Evolutionary conservation across 306 rosid species (phyloP).

Genomic region (Chamaecrista fasciculata): DNA sequence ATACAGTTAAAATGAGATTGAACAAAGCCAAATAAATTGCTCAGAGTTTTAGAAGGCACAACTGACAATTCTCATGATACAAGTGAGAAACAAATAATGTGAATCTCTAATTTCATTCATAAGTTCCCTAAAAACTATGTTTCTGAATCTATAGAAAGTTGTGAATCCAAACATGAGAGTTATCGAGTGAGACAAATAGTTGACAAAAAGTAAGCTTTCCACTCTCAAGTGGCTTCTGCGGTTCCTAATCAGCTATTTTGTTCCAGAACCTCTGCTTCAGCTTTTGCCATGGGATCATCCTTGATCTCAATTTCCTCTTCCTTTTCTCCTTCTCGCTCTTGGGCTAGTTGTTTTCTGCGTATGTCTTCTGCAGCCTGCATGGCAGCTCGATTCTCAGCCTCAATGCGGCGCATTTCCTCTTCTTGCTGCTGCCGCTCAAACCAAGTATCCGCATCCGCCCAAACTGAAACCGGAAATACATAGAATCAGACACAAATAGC

Average conservation of each 20-base stretch:
- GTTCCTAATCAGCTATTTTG: slow-evolving; percentile 26
- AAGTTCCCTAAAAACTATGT: neutral
- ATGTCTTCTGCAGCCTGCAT: slow-evolving; percentile 90
- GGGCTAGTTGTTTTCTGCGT: slow-evolving; percentile 67
- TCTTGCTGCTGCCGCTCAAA: slow-evolving; percentile 97
- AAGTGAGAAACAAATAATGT: neutral
- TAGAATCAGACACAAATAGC: neutral
- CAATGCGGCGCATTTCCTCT: slow-evolving; percentile 84
- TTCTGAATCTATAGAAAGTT: slow-evolving; percentile 10
- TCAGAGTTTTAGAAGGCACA: neutral
- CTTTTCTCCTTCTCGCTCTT: slow-evolving; percentile 82
- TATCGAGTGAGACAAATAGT: neutral
- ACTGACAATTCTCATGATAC: neutral
- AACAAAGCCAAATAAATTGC: neutral
- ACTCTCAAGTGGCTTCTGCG: slow-evolving; percentile 2
- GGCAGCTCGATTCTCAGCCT: slow-evolving; percentile 77
- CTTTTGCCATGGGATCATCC: slow-evolving; percentile 83
- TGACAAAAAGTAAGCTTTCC: slow-evolving; percentile 15
- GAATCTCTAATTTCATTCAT: neutral
- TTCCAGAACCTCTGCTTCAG: slow-evolving; percentile 69
- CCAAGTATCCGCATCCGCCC: slow-evolving; percentile 99
- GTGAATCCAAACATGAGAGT: slow-evolving; percentile 3
- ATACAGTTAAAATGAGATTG: neutral
- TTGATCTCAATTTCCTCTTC: slow-evolving; percentile 64
- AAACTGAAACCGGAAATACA: slow-evolving; percentile 47